Evolutionary conservation across 2,329 filamentous ascomycete genomes (phyloP), one percentile per base, ranked within the genome.

Genomic region (Beauveria sp.): DNA sequence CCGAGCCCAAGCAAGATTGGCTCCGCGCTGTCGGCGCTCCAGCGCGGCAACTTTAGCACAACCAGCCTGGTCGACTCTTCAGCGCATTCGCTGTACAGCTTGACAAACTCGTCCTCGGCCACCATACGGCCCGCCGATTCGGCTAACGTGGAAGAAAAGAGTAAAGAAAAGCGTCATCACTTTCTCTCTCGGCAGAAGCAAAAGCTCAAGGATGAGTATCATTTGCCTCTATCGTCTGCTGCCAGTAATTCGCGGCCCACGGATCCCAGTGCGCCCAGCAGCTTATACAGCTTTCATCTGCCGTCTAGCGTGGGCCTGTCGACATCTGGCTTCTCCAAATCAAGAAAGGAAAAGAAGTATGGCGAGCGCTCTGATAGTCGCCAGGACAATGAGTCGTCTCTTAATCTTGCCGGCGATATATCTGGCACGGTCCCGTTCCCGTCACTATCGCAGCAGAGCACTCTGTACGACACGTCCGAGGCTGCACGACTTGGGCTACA

Each of bases 341-440:
- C 88, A 3, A 89, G 94, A 69, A 93, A 89, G 62, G 91, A 96
- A 70, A 96, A 93, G 78, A 89, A 88, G 71, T 87, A 88, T 66
- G 87, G 90, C 64, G 88, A 90, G 64, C 85, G 86, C 66, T 80
- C 76, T 61, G 72, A 78, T 7, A 75, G 71, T 63, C 76, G 77
- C 14, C 72, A 84, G 41, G 80, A 86, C 62, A 85, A 75, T 64
- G 81, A 83, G 76, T 75, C 77, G 20, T 69, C 70, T 53, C 72
- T 77, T 66, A 72, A 70, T 26, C 62, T 76, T 22, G 70, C 72
- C 50, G 70, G 70, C 28, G 76, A 84, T 57, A 85, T 83, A 81
- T 75, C 80, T 2, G 82, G 80, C 2, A 77, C 82, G 1, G 79
- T 79, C 59, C 84, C 81, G 64, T 70, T 84, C 43, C 76, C 77